Evolutionary conservation across 1,284 basidiomycete species (phyloP), one percentile per base, ranked within the genome.

Genomic region (Microstroma glucosiphilum): DNA sequence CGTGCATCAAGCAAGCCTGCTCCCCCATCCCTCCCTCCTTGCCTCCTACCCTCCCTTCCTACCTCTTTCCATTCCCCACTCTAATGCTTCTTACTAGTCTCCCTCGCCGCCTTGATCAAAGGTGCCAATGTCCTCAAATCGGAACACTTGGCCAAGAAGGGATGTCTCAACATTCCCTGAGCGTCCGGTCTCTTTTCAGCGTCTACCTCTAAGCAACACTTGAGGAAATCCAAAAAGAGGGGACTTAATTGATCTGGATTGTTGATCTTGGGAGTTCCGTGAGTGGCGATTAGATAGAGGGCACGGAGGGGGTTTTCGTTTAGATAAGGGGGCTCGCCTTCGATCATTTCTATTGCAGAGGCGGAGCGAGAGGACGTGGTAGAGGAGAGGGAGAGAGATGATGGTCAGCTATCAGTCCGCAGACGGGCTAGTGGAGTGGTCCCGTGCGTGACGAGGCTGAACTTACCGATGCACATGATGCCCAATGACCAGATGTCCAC

Each of bases 401-500:
- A 43, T n/a, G 21, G 15, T 48, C 43, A 48, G 21, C 43, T 9
- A 9, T 9, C 3, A 3, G 30, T 37, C 43, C 41, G 41, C n/a
- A 11, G 41, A 43, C 41, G n/a, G n/a, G n/a, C n/a, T n/a, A n/a
- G n/a, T n/a, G n/a, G n/a, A n/a, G n/a, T n/a, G n/a, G n/a, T n/a
- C n/a, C n/a, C n/a, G n/a, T n/a, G n/a, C n/a, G n/a, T n/a, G 30
- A 37, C 9, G 30, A 37, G 43, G 43, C 43, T 21, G 6, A 12
- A 48, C 43, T 56, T 37, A 56, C 55, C 55, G 53, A 98, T 98
- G 25, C 92, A 92, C 91, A 98, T 94, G 82, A 99, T 98, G 23
- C 94, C 96, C 74, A 98, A 82, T 80, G 87, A 89, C 96, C 96
- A 98, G 64, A 99, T 92, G 79, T 98, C 96, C 37, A 98, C 96